phyloP scores from a whole-genome alignment of 2,329 filamentous ascomycete species.

The Talaromyces sp. region DNA sequence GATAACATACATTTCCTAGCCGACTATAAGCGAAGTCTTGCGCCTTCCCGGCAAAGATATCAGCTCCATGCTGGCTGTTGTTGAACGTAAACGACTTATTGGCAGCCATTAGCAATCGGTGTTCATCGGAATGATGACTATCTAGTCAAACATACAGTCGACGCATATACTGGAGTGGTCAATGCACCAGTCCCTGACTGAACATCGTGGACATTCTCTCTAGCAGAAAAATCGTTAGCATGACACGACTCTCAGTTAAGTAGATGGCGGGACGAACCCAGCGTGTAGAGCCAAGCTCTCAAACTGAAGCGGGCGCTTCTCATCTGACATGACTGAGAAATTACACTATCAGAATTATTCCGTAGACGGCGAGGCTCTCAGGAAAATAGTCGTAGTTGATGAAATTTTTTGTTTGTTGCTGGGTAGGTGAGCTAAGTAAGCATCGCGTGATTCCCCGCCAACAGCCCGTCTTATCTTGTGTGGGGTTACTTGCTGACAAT shows the following conservation, averaged over 20 bases:
- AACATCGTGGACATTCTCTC: conserved; percentile 15
- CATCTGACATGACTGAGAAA: neutral
- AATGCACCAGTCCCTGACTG: conserved; percentile 13
- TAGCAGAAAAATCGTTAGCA: neutral
- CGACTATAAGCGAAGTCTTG: conserved; percentile 48
- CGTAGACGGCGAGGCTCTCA: neutral
- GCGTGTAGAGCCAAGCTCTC: conserved; percentile 16
- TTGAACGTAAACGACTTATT: conserved; percentile 55
- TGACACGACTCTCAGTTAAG: too few species aligned
- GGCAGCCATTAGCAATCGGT: neutral
- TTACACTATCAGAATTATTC: neutral
- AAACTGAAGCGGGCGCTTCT: conserved; percentile 4
- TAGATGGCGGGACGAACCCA: neutral
- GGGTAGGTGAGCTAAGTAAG: neutral
- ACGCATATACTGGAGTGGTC: conserved; percentile 15
- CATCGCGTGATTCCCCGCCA: neutral
- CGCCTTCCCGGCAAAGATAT: conserved; percentile 78
- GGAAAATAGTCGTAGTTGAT: neutral
- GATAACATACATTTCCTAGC: conserved; percentile 30
- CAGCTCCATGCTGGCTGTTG: conserved; percentile 80
- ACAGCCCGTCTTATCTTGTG: neutral
- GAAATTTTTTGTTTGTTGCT: neutral
- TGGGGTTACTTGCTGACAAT: neutral
- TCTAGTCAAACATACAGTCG: neutral
- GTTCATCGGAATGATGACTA: neutral